phyloP scores from a whole-genome alignment of 2,329 filamentous ascomycete genomes.

The Xylaria sp. region DNA sequence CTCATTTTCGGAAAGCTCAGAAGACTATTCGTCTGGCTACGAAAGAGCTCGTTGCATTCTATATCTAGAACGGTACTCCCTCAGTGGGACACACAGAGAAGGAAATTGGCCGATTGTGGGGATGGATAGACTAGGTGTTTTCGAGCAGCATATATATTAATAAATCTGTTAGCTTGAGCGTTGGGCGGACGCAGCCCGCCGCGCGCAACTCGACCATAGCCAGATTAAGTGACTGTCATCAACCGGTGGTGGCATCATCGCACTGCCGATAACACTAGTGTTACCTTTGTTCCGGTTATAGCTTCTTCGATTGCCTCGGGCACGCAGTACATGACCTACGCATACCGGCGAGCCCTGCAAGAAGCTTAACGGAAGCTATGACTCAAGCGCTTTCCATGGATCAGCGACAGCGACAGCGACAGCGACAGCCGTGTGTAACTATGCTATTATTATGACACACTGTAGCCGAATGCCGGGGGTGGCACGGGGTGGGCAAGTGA shows the following conservation, averaged over 20 bases:
- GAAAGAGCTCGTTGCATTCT: slow-evolving; percentile 25
- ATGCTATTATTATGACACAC: slow-evolving; percentile 15
- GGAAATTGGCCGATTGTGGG: slow-evolving; percentile 31
- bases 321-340: neutral
- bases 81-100: slow-evolving; percentile 36
- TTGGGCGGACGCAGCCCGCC: neutral
- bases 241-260: neutral
- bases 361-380: slow-evolving; percentile 5
- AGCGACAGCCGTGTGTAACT: neutral
- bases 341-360: neutral
- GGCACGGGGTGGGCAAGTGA: slow-evolving; percentile 25
- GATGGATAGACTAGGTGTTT: slow-evolving; percentile 34
- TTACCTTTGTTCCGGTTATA: neutral
- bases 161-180: slow-evolving; percentile 32
- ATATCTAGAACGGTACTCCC: slow-evolving; percentile 37
- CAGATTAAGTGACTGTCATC: neutral
- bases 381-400: slow-evolving; percentile 4
- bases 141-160: slow-evolving; percentile 38
- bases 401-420: neutral
- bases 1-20: neutral
- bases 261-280: slow-evolving; percentile 2
- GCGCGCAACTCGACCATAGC: neutral
- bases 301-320: neutral
- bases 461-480: slow-evolving; percentile 29
- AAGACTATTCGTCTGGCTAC: slow-evolving; percentile 37